Evolutionary conservation across 2,329 filamentous ascomycete species (phyloP).

Genomic region (Davidsoniella neocaledoniae): DNA sequence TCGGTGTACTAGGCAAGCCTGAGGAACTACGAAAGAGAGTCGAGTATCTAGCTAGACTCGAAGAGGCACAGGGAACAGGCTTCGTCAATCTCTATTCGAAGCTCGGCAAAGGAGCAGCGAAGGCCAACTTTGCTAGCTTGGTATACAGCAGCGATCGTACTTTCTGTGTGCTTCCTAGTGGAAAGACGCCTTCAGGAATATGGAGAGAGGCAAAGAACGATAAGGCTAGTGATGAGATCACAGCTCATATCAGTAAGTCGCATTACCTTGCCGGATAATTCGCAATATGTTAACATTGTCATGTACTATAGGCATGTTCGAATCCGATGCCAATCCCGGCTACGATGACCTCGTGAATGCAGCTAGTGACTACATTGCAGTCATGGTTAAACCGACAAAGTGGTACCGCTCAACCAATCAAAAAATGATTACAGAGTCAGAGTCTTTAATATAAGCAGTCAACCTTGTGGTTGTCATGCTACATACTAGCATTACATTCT

Average conservation of each 20-base stretch:
- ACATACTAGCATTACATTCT: background rate
- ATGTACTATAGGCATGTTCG: slow-evolving; percentile 47
- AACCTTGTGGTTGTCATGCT: background rate
- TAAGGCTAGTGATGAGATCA: slow-evolving; percentile 58
- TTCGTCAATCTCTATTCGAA: slow-evolving; percentile 80
- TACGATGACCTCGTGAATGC: slow-evolving; percentile 51
- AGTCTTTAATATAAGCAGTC: background rate
- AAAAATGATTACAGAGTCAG: slow-evolving; percentile 18
- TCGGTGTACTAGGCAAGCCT: slow-evolving; percentile 71
- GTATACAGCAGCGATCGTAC: slow-evolving; percentile 37
- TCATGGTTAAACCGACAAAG: slow-evolving; percentile 42
- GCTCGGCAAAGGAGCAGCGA: slow-evolving; percentile 50
- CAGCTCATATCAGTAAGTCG: slow-evolving; percentile 54
- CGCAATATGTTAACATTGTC: background rate
- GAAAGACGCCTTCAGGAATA: slow-evolving; percentile 28
- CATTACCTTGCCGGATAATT: background rate
- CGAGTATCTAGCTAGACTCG: slow-evolving; percentile 45
- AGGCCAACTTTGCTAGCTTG: slow-evolving; percentile 15
- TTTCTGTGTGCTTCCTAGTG: slow-evolving; percentile 68
- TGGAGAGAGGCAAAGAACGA: slow-evolving; percentile 68
- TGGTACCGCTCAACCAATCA: slow-evolving; percentile 45
- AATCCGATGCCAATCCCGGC: slow-evolving; percentile 51
- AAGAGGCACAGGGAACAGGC: slow-evolving; percentile 49
- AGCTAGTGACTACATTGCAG: slow-evolving; percentile 46
- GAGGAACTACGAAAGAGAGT: slow-evolving; percentile 67